Evolutionary conservation across 805 yeast species (phyloP), one percentile per base, ranked within the genome.

Genomic region (Ogataea nonfermentans): DNA sequence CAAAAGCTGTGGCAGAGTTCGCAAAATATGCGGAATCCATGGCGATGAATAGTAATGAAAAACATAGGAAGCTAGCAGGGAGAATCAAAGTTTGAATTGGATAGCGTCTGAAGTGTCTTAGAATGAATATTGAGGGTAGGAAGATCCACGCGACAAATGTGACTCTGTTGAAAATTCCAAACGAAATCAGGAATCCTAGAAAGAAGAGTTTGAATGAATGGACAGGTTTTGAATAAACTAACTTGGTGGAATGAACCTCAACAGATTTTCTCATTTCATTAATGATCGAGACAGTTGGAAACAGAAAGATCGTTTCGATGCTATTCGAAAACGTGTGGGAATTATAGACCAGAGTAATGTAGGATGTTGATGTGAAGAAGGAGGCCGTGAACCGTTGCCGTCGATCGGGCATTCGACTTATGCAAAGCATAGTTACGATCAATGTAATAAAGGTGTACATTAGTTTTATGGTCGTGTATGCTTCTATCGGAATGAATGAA

Each of bases 261-360:
- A 36, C 35, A 24, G 46, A 35, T 20, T 41, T 43, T 37, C 66
- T 49, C 14, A 56, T 34, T 28, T 53, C 52, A 22, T 67, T 72
- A 27, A 83, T 69, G 22, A 80, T 57, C 43, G 71, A 74, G 6
- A 84, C 53, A 11, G 70, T 57, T 49, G 74, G 57, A 14, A 81
- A 49, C 8, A 84, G 64, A 29, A 83, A 56, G 40, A 64, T 59
- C 26, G 85, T 83, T 58, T 93, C 99, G 2, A 86, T 55, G 15
- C 89, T 76, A 57, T 93, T 93, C n/a, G 96, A 85, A 52, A 93
- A 85, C 1, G 95, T 79, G 56, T 89, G 97, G 0, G 86, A 70
- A 56, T 93, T 98, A 52, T 81, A 81, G 0, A 81, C 77, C 67
- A 87, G 70, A 0, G 95, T 81, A 23, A 88, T 72, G 55, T 85